Percentiles rank a stretch among this genome's conserved stretches.
Evolutionary conservation across 1,284 basidiomycete genomes (phyloP).

Genomic region (Microbotryum silenes-acaulis): DNA sequence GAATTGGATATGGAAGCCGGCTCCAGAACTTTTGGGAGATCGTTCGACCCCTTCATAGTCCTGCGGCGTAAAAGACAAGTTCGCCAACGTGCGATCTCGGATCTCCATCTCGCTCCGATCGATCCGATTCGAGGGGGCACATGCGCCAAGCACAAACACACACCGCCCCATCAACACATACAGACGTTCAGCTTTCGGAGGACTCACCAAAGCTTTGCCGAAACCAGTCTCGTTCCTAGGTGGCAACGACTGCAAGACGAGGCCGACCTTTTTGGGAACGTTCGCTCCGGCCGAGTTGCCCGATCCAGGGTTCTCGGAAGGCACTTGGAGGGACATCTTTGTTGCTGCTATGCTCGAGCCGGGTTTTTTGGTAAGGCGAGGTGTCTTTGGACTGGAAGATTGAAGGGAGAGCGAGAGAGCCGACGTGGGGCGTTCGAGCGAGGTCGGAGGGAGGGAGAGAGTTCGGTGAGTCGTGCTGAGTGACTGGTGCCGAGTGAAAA

Average conservation of each 20-base stretch:
- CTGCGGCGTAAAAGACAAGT: not conserved
- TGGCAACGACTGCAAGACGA: conserved; percentile 7
- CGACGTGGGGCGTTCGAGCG: no score
- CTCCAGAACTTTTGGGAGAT: conserved; percentile 23
- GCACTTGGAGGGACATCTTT: conserved; percentile 4
- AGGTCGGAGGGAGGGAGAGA: no score
- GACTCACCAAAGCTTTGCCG: conserved; percentile 16
- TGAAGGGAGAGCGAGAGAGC: no score
- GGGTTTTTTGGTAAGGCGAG: no score
- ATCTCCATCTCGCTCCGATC: not conserved
- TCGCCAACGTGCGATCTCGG: not conserved
- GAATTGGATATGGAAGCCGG: no score
- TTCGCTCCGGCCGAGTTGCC: not conserved
- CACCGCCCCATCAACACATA: not conserved
- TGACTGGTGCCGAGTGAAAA: no score
- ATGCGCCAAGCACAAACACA: not conserved
- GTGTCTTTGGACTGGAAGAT: no score
- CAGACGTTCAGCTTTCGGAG: not conserved
- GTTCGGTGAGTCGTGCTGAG: no score
- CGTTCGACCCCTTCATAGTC: not conserved
- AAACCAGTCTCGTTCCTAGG: conserved; percentile 19
- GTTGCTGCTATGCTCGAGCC: no score
- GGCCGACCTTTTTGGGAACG: conserved; percentile 18
- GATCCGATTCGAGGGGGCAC: not conserved
- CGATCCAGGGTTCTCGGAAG: not conserved